phyloP scores from a whole-genome alignment of 2,329 filamentous ascomycete genomes.

The Colletotrichum orchidophilum region DNA sequence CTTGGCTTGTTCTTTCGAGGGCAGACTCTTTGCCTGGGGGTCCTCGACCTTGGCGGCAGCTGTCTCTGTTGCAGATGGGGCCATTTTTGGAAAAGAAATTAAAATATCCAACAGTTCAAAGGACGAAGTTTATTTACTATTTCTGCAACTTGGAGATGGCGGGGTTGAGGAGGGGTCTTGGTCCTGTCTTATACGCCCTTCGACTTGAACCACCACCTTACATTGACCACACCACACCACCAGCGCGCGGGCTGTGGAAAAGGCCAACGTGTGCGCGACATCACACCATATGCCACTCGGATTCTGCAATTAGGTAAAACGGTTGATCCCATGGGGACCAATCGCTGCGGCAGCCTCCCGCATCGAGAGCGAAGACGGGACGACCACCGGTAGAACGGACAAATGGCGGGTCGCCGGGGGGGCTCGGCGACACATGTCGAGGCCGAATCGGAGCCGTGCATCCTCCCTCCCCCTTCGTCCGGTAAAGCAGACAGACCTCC shows the following conservation, averaged over 20 bases:
- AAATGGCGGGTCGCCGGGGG: background rate
- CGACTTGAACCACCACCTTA: background rate
- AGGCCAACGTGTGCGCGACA: slow-evolving; percentile 10
- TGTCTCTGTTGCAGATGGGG: slow-evolving; percentile 30
- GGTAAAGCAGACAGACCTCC: background rate
- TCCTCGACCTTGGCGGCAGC: slow-evolving; percentile 5
- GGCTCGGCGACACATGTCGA: slow-evolving; percentile 10
- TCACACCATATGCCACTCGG: slow-evolving; percentile 14
- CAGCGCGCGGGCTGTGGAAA: background rate
- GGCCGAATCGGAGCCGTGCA: slow-evolving; percentile 24
- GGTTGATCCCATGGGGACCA: slow-evolving; percentile 1
- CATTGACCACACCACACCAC: too few relatives aligned
- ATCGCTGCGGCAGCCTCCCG: background rate
- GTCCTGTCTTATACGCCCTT: slow-evolving; percentile 12
- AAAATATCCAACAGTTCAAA: background rate
- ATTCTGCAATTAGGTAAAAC: slow-evolving; percentile 8
- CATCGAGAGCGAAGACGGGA: background rate
- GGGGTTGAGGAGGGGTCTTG: background rate
- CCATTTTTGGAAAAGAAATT: slow-evolving; percentile 10
- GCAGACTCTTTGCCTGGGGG: background rate
- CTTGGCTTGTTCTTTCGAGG: background rate
- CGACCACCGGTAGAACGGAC: background rate
- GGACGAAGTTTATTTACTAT: background rate
- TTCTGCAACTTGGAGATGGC: background rate
- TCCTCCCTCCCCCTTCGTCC: background rate